Base-by-base conservation (phyloP, 2,329 filamentous ascomycete species). In the Phyllosticta citribraziliensis region DNA sequence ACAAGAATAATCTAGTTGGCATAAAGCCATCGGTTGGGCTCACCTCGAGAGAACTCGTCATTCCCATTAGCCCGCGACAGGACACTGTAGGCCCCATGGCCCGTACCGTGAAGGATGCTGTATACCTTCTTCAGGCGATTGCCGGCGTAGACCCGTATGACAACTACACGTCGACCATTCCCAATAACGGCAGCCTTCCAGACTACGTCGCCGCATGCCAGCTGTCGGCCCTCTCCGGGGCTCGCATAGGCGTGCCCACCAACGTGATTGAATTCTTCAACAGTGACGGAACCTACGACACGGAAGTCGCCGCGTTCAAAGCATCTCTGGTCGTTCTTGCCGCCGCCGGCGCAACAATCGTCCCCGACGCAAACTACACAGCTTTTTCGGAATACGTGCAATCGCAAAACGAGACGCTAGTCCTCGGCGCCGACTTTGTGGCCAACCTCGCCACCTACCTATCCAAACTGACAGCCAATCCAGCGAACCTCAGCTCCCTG, bases 191-290 rank as follows among this genome's bases (percentile, higher is more conserved):
- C 22, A 71, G 65, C 0, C 69, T 81, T 1, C 85, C 85, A 0
- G 76, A 89, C 69, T 89, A 88, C 65, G 79, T 83, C 9, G 77
- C 75, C 2, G 82, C 85, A 0, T 82, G 85, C 67, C 77, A 82
- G 20, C 70, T 77, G 20, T 76, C 77, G 12, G 78, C 79, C 0
- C 74, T 88, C 0, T 63, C 72, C 11, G 84, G 83, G 8, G 82
- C 82, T 58, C 79, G 85, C 1, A 84, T 89, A 25, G 87, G 87
- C 3, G 78, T 89, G 3, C 83, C 86, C 0, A 77, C 81, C 19
- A 86, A 87, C 65, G 75, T 82, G 1, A 75, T 88, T 35, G 73
- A 75, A 2, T 17, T 40, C 14, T 65, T 72, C 2, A 70, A 67
- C 5, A 65, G 67, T 22, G 50, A 66, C 2, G 64, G 69, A 35